Base-by-base conservation (phyloP, 768 basidiomycete species). In the Nevesoporus exiguus region DNA sequence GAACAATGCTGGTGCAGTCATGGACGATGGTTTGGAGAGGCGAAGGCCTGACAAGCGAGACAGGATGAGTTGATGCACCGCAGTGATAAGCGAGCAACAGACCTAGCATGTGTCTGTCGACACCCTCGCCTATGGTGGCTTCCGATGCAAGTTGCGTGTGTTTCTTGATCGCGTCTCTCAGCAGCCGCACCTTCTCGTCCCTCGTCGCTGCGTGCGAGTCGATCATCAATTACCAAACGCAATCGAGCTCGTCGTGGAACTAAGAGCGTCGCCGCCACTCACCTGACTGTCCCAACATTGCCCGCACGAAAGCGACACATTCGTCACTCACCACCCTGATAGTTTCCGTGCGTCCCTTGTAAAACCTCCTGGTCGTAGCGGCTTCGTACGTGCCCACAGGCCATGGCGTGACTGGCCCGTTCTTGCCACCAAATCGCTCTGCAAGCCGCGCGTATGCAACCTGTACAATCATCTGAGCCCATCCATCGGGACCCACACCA, bases 401-500 rank as follows among this genome's bases (percentile, higher is more conserved):
- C 74, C 77, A 75, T 34, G 76, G 70, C 3, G 65, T 61, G 2
- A 56, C 59, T n/a, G 68, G 61, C 40, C 59, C 56, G 36, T 60
- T 58, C 44, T 55, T 44, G 1, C 48, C 47, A 34, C 49, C 44
- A 25, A 66, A 66, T 17, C 53, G 59, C 37, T 78, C 76, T 29
- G 85, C 71, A 31, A 93, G 77, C 1, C 93, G 81, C 53, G 77
- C 80, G 69, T 94, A 94, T 7, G 94, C 95, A 43, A 98, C 75
- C 68, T 98, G 95, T 47, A 95, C 78, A 64, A 93, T 74, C 81
- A 97, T 84, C 74, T 98, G 95, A 43, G 90, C 86, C 93, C 93
- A 97, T 25, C 89, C 89, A 65, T 98, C 95, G 3, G 95, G 95
- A 39, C 92, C 91, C n/a, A 89, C 84, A 31, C 88, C 85, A 61